Evolutionary conservation across 345 rosid genomes (phyloP).

Genomic region (Syzygium jambos): DNA sequence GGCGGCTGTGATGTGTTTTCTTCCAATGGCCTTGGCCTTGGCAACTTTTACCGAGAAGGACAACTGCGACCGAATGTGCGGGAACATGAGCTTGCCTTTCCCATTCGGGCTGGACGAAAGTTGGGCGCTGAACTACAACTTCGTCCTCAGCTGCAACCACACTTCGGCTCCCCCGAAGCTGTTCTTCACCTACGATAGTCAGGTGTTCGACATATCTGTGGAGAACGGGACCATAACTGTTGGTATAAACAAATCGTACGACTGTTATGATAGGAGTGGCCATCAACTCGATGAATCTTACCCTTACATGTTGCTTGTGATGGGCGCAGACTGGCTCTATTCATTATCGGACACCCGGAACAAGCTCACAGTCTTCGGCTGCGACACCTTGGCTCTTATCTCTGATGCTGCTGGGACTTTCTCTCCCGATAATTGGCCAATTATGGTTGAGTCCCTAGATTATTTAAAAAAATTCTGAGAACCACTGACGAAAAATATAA

Average conservation of each 20-base stretch:
- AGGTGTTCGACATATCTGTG: neutral
- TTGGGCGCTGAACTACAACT: no score
- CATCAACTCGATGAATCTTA: neutral
- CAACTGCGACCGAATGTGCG: no score
- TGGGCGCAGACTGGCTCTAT: accelerated
- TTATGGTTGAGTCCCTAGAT: no score
- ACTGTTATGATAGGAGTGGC: accelerated
- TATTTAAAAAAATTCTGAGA: no score
- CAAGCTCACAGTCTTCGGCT: neutral
- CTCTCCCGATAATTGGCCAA: no score
- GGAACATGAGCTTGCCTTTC: no score
- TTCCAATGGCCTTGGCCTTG: neutral
- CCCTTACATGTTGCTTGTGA: accelerated
- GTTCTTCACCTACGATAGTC: accelerated
- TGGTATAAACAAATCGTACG: neutral
- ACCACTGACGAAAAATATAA: no score
- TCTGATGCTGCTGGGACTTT: accelerated
- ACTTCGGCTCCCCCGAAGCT: neutral
- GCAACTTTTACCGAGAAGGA: neutral
- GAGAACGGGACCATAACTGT: neutral
- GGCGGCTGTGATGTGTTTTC: neutral
- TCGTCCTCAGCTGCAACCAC: neutral
- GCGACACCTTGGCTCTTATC: neutral
- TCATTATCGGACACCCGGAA: neutral
- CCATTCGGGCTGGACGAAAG: no score